Percentiles rank a stretch among this genome's conserved stretches.
Conservation (phyloP, 495 filamentous ascomycete species). For the Daldinia vernicosa region DNA sequence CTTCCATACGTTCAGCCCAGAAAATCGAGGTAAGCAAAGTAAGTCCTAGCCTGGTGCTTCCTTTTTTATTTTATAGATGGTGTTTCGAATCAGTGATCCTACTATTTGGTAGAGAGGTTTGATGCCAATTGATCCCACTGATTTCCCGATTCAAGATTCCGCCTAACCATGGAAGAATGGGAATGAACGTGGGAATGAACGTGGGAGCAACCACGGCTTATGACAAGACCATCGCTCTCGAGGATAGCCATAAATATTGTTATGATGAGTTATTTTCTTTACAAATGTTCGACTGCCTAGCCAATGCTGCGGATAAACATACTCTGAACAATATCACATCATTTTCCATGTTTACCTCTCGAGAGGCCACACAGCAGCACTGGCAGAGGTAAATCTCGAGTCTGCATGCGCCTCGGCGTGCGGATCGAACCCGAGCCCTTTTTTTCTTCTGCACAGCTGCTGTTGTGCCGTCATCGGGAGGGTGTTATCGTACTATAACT, state of each 20-base stretch:
- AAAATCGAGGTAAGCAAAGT: conserved; percentile 21
- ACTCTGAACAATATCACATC: conserved; percentile 42
- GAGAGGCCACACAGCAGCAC: not conserved
- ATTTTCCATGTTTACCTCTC: not conserved
- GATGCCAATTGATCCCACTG: conserved; percentile 3
- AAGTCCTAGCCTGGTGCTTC: conserved; percentile 11
- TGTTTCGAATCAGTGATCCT: not conserved
- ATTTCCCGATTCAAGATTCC: conserved; percentile 9
- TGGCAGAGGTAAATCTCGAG: not conserved
- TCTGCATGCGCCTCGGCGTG: too few species aligned
- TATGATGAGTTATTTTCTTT: conserved; percentile 44
- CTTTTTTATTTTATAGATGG: conserved; percentile 1
- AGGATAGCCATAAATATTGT: conserved; percentile 25
- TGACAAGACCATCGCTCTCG: not conserved
- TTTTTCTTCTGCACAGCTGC: not conserved
- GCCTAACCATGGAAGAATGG: not conserved
- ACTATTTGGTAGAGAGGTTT: conserved; percentile 1
- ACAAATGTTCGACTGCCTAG: conserved; percentile 50
- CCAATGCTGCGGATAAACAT: conserved; percentile 43
- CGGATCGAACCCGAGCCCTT: too few species aligned
- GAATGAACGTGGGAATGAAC: not conserved
- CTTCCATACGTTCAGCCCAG: not conserved
- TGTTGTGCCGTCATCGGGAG: not conserved
- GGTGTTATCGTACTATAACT: not conserved
- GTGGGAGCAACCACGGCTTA: conserved; percentile 5